A percentile compares a stretch with the other conserved stretches of the same genome.
These are phyloP conservation scores for Codiaeum variegatum DNA, from an alignment of 441 rosid species.

Conservation along the genomic window DNA sequence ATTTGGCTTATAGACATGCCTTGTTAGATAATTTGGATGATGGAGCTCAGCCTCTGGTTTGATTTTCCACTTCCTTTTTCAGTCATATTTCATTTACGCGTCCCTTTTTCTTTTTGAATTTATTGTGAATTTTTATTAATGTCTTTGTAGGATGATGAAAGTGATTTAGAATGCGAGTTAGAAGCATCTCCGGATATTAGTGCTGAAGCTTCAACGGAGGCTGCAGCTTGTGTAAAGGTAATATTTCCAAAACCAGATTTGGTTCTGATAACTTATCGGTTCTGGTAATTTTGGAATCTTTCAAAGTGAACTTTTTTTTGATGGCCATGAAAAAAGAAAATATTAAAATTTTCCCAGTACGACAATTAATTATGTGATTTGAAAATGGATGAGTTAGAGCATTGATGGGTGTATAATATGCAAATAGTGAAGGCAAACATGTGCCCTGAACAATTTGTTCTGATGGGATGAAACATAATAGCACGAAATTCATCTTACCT, in stretches of 20 bases:
- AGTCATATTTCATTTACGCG: no score
- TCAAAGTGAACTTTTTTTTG: neutral
- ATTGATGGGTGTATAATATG: neutral
- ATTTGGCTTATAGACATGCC: constrained; percentile 63
- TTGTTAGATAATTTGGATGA: constrained; percentile 47
- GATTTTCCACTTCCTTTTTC: constrained; percentile 8
- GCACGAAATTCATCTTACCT: neutral
- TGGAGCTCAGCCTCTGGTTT: constrained; percentile 52
- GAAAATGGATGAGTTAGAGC: neutral
- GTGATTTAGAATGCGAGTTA: constrained; percentile 85
- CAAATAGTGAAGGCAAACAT: neutral
- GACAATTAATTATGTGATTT: neutral
- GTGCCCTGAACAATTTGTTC: neutral
- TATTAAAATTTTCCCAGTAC: neutral
- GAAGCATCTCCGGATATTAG: constrained; percentile 68
- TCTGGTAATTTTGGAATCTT: neutral
- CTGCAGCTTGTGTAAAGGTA: constrained; percentile 90
- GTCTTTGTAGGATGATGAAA: constrained; percentile 73
- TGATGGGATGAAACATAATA: neutral
- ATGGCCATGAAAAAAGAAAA: neutral
- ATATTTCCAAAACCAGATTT: neutral
- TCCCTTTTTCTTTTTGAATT: neutral
- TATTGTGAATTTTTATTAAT: neutral
- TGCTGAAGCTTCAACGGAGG: constrained; percentile 64
- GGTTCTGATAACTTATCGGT: neutral